phyloP scores from a whole-genome alignment of 192 early-diverging fungal species.

The Backusella mclennaniae region DNA sequence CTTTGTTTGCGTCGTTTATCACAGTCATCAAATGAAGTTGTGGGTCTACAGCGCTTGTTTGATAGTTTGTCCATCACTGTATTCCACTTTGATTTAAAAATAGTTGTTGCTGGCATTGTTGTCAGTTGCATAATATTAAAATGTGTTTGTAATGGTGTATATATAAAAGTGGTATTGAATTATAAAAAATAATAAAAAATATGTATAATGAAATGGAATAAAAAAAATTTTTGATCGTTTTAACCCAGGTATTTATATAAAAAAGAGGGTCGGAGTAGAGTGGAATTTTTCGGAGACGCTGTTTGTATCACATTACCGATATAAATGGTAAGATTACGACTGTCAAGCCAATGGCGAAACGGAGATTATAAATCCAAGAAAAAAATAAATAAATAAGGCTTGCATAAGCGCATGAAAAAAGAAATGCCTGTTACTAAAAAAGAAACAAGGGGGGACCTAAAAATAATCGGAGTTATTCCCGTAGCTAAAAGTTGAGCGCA shows the following conservation, averaged over 20 bases:
- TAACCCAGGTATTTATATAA: neutral
- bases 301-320: neutral
- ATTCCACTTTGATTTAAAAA: slow-evolving; percentile 15
- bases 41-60: neutral
- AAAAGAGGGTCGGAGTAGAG: neutral
- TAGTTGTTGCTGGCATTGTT: slow-evolving; percentile 7
- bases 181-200: neutral
- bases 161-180: neutral
- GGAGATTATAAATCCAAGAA: slow-evolving; percentile 1
- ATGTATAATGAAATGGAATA: neutral
- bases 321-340: slow-evolving; percentile 1
- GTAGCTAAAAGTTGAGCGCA: neutral
- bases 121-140: slow-evolving; percentile 1
- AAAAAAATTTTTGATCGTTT: neutral
- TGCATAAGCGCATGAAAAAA: slow-evolving; percentile 15
- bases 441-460: neutral
- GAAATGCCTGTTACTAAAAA: neutral
- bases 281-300: slow-evolving; percentile 9
- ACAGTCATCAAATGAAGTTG: neutral
- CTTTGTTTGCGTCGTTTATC: neutral
- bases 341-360: slow-evolving; percentile 9
- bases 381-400: neutral
- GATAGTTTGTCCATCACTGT: slow-evolving; percentile 1
- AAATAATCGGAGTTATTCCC: slow-evolving; percentile 6
- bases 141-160: neutral